Evolutionary conservation across 192 early-diverging fungal species (phyloP), one percentile per base, ranked within the genome.

Genomic region (Lobulomyces angularis): DNA sequence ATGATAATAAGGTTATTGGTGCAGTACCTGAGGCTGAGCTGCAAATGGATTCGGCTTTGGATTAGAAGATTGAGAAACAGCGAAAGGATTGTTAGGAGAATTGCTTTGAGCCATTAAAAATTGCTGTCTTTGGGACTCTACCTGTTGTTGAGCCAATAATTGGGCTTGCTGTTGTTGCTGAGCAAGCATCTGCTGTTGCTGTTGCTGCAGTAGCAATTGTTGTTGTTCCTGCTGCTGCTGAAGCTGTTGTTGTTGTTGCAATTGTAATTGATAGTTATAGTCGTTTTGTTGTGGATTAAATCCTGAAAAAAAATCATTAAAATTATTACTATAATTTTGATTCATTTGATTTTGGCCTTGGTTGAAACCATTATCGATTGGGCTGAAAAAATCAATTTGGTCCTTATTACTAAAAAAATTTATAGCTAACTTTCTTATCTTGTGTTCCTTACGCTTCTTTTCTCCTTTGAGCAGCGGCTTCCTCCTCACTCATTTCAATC

Each of bases 401-500:
- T 39, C 38, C 11, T 30, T 11, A 12, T 11, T 12, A 12, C 30
- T 18, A 28, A 24, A 9, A 33, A 49, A 56, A 58, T 55, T 49
- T 6, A 46, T 37, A 44, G 59, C 63, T 11, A 54, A 50, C n/a
- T 51, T 50, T 57, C 40, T 65, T 54, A 27, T 50, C 50, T 50
- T 59, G 53, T 22, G 50, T 45, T 41, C 41, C 53, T 26, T 37
- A 48, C 44, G 50, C 50, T 11, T 27, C 28, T 3, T 31, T 37
- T 31, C 46, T 37, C 12, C 29, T 32, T 12, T 59, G 26, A 28
- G 55, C 48, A 41, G 59, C 51, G n/a, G 58, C 61, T 33, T 68
- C 65, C 27, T 61, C 58, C 30, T 45, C 54, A 47, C 58, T 62
- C 35, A 68, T 38, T 12, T 58, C 56, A 12, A 68, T 17, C 7